A percentile compares a stretch with the other conserved stretches of the same genome.
Conservation (phyloP, 352 stramenopile species). For the Phytopythium ostracodes region DNA sequence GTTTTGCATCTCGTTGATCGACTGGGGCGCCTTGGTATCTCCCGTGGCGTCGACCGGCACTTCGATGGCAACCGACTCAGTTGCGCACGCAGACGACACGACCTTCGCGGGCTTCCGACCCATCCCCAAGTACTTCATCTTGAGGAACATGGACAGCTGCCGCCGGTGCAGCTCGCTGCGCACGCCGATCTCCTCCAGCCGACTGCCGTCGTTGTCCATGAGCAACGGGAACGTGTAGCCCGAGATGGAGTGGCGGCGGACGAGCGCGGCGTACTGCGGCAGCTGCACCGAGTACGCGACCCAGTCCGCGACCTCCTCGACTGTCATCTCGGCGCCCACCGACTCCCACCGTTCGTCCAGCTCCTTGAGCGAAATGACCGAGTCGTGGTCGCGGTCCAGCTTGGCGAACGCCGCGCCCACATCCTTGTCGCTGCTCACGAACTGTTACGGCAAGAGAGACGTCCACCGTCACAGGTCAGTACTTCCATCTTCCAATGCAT, state of each 20-base stretch:
- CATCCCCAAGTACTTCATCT: constrained; percentile 81
- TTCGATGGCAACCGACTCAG: constrained; percentile 10
- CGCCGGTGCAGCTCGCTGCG: constrained; percentile 67
- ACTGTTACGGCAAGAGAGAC: constrained; percentile 14
- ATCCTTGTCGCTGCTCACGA: constrained; percentile 56
- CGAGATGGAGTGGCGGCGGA: constrained; percentile 76
- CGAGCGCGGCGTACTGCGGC: constrained; percentile 76
- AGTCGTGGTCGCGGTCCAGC: constrained; percentile 74
- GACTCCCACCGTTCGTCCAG: constrained; percentile 77
- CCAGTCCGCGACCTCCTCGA: constrained; percentile 80
- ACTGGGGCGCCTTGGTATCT: constrained; percentile 12
- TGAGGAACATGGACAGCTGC: constrained; percentile 78
- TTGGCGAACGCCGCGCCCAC: constrained; percentile 68
- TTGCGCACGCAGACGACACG: constrained; percentile 35
- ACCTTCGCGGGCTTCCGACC: constrained; percentile 50
- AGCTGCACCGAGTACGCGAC: constrained; percentile 75
- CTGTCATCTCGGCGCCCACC: constrained; percentile 84
- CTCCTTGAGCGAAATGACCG: constrained; percentile 77
- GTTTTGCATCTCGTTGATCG: constrained; percentile 14
- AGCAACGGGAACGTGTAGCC: constrained; percentile 85
- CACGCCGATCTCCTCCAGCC: constrained; percentile 70
- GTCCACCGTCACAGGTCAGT: not conserved
- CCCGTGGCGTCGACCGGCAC: not conserved
- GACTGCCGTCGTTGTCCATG: constrained; percentile 77
- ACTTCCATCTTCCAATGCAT: not conserved